Evolutionary conservation across 164 flowering plant genomes (phyloP), one percentile per base, ranked within the genome.

Genomic region (Kalanchoe fedtschenkoi): DNA sequence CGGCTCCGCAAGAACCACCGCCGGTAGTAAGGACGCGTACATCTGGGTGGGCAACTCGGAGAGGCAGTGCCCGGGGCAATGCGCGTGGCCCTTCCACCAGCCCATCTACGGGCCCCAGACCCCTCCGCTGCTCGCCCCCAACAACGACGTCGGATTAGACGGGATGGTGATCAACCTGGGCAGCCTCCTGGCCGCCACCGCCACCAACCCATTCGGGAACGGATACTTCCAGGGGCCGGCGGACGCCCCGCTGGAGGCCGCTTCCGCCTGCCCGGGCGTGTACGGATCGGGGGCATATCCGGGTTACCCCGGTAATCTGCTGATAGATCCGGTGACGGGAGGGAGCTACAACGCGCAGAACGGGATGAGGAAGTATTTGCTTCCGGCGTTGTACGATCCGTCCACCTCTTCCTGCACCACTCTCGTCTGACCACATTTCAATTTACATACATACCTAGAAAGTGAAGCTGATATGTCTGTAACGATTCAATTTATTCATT

Each of bases 271-370:
- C 32, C 21, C 65, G 11, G 73, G 73, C 4, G 42, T 66, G 0
- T 70, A 35, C 43, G 74, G 17, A 64, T 67, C 51, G 39, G 73
- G 69, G 8, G 77, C 77, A 1, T 74, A 74, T 22, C 77, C 74
- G 26, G 76, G 77, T 2, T 70, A 65, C 42, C 64, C 77, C 1
- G 74, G 77, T 9, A 65, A 70, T 14, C 16, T 74, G 32, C 11
- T 65, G 72, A 61, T 65, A 56, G 74, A 74, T 26, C 6, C 58
- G 1, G 39, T 34, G 10, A 70, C 69, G 0, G 74, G 74, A 24
- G 72, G 65, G 0, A 71, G 77, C 62, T 74, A 70, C 34, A 74
- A 74, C 9, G 59, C 59, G 59, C 59, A 55, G 2, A 55, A 55
- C 19, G 59, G 59, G n/a, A n/a, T n/a, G 7, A 28, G 58, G 58